These are phyloP conservation scores for Pisolithus orientalis DNA, from an alignment of 768 basidiomycete genomes.

Conservation along the genomic window DNA sequence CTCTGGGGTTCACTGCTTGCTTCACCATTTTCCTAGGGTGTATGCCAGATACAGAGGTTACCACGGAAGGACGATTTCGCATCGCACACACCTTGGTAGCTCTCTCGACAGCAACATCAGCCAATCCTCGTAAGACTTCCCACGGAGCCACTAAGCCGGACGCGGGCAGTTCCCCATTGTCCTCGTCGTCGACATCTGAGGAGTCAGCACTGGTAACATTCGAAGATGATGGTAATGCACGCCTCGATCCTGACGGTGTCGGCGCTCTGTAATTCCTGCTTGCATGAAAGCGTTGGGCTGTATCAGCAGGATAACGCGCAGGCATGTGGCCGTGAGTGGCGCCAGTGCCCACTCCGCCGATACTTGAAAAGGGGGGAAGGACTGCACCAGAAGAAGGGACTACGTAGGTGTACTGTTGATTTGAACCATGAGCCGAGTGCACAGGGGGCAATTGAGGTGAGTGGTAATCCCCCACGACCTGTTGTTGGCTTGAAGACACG, in stretches of 20 bases:
- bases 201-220: slow-evolving; percentile 75
- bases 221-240: slow-evolving; percentile 55
- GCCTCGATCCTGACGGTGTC: slow-evolving; percentile 42
- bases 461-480: slow-evolving; percentile 37
- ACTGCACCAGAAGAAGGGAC: slow-evolving; percentile 43
- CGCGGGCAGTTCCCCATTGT: slow-evolving; percentile 72
- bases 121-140: slow-evolving; percentile 77
- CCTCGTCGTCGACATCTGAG: slow-evolving; percentile 80
- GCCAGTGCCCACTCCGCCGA: slow-evolving; percentile 48
- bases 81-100: slow-evolving; percentile 57
- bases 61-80: background rate
- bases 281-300: slow-evolving; percentile 24
- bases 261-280: slow-evolving; percentile 28
- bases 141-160: slow-evolving; percentile 80
- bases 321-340: slow-evolving; percentile 46
- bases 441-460: slow-evolving; percentile 36
- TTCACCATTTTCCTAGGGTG: slow-evolving; percentile 65
- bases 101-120: slow-evolving; percentile 74
- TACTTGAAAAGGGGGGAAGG: slow-evolving; percentile 67
- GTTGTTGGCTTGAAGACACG: slow-evolving; percentile 26
- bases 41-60: slow-evolving; percentile 8
- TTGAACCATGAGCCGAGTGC: slow-evolving; percentile 34
- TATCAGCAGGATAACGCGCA: slow-evolving; percentile 48
- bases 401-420: slow-evolving; percentile 26
- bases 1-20: slow-evolving; percentile 65